Conservation (phyloP, 805 yeast genomes). For the Pichia thaimueangensis region DNA sequence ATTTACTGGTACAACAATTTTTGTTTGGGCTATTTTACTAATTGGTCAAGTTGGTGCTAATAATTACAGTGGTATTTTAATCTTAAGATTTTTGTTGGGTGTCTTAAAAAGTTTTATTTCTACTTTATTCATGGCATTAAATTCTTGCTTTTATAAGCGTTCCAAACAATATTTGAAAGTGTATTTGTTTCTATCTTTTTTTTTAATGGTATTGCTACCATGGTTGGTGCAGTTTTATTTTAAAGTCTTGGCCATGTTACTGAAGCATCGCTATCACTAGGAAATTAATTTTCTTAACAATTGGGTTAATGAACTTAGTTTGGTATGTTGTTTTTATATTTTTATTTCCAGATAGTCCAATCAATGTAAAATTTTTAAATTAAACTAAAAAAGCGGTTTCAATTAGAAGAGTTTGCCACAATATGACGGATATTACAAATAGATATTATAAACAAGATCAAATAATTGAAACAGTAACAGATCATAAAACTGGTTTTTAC, state of each 20-base stretch:
- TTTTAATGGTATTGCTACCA: slow-evolving; percentile 17
- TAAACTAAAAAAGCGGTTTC: slow-evolving; percentile 1
- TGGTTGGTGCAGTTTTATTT: not conserved
- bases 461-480: slow-evolving; percentile 48
- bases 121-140: slow-evolving; percentile 21
- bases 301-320: slow-evolving; percentile 32
- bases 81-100: slow-evolving; percentile 33
- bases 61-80: slow-evolving; percentile 40
- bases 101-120: slow-evolving; percentile 33
- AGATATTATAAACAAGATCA: slow-evolving; percentile 41
- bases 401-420: slow-evolving; percentile 26
- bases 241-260: not conserved
- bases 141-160: slow-evolving; percentile 13
- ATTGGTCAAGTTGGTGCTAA: slow-evolving; percentile 44
- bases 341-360: slow-evolving; percentile 5
- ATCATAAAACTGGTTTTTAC: slow-evolving; percentile 19
- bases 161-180: not conserved
- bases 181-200: slow-evolving; percentile 8
- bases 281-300: slow-evolving; percentile 16
- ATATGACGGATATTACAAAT: slow-evolving; percentile 29
- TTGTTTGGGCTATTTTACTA: slow-evolving; percentile 56
- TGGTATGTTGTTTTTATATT: slow-evolving; percentile 5
- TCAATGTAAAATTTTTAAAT: slow-evolving; percentile 3
- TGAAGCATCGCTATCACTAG: not conserved
- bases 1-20: slow-evolving; percentile 41